Percentiles rank a stretch among this genome's conserved stretches.
These are phyloP conservation scores for Xerocomus amazonicus DNA, from an alignment of 1,284 basidiomycete genomes.

Conservation along the genomic window DNA sequence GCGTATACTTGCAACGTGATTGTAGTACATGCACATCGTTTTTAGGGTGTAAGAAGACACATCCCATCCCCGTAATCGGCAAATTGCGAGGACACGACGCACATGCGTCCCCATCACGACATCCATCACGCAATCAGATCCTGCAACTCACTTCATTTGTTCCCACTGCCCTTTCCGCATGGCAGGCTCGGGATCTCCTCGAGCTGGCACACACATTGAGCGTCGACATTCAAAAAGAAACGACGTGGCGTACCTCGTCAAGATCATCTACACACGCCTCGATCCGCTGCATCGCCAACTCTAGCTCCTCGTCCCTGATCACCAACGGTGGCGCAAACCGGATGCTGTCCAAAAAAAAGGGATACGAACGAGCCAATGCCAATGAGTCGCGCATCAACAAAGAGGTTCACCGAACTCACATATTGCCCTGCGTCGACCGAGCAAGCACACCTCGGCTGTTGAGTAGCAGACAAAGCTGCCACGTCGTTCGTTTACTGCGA, in stretches of 20 bases:
- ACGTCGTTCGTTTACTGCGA: conserved; percentile 77
- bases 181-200: conserved; percentile 65
- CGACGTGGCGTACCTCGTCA: conserved; percentile 57
- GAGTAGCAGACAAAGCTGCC: conserved; percentile 93
- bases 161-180: conserved; percentile 51
- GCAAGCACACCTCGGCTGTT: conserved; percentile 89
- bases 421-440: conserved; percentile 95
- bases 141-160: conserved; percentile 20
- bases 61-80: too few relatives aligned
- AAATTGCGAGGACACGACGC: too few relatives aligned
- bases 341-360: conserved; percentile 50
- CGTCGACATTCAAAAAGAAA: not conserved
- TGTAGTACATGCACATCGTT: too few relatives aligned
- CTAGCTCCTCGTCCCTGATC: conserved; percentile 82
- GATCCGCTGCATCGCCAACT: conserved; percentile 75
- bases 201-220: conserved; percentile 39
- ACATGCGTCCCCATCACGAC: too few relatives aligned
- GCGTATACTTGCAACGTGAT: too few relatives aligned
- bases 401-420: conserved; percentile 40
- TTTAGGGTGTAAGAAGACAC: too few relatives aligned
- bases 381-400: too few relatives aligned
- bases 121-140: not conserved
- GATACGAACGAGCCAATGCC: too few relatives aligned
- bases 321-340: conserved; percentile 95
- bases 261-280: conserved; percentile 78